Evolutionary conservation across 1,284 basidiomycete genomes (phyloP).

Genomic region (Naganishia cerealis): DNA sequence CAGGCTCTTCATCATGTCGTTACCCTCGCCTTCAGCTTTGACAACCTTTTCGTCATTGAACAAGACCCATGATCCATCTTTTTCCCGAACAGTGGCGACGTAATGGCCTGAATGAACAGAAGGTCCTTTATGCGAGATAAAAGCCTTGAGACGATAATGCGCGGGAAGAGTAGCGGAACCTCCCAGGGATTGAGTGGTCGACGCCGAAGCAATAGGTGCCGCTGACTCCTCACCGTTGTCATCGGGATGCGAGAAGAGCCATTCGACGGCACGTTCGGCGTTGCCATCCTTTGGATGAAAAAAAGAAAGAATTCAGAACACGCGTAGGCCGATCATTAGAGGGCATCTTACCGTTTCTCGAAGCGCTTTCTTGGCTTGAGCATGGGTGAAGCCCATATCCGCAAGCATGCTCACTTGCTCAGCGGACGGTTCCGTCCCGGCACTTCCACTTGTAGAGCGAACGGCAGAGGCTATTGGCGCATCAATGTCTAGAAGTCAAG

Average conservation of each 20-base stretch:
- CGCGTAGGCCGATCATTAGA: neutral
- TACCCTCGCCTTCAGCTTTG: slow-evolving; percentile 63
- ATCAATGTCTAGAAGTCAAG: slow-evolving; percentile 71
- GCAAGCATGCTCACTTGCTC: slow-evolving; percentile 72
- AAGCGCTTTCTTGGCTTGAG: slow-evolving; percentile 85
- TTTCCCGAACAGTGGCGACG: slow-evolving; percentile 52
- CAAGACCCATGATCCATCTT: slow-evolving; percentile 69
- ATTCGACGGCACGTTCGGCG: slow-evolving; percentile 84
- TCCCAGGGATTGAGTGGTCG: slow-evolving; percentile 35
- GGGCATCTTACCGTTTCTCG: slow-evolving; percentile 69
- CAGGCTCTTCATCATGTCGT: slow-evolving; percentile 68
- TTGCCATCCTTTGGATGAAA: slow-evolving; percentile 64
- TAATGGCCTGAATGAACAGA: slow-evolving; percentile 94
- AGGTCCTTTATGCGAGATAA: slow-evolving; percentile 95
- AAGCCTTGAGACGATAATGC: slow-evolving; percentile 77
- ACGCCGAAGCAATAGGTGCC: slow-evolving; percentile 41
- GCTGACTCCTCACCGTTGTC: slow-evolving; percentile 69
- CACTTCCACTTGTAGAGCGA: slow-evolving; percentile 38
- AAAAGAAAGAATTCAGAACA: neutral
- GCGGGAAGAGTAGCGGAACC: slow-evolving; percentile 70
- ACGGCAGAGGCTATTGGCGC: slow-evolving; percentile 59
- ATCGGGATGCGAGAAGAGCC: slow-evolving; percentile 94
- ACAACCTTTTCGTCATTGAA: slow-evolving; percentile 98
- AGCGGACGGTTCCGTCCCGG: slow-evolving; percentile 61
- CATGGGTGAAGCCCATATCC: slow-evolving; percentile 88